Base-by-base conservation (phyloP, 1,284 basidiomycete species). In the Ceratobasidium sp. region DNA sequence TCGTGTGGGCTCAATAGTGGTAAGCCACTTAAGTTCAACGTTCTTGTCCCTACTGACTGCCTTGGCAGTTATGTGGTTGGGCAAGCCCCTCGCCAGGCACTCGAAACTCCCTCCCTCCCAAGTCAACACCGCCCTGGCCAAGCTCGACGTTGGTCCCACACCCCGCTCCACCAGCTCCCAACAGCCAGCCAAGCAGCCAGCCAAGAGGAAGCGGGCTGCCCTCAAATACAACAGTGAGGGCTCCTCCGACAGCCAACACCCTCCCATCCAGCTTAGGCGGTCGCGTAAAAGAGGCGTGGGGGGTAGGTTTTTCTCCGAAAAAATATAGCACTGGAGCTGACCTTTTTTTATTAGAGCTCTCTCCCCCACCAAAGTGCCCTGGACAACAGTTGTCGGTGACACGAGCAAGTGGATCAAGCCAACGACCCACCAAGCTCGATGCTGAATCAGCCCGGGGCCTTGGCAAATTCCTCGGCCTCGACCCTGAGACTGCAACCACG, bases 311-410 rank as follows among this genome's bases (percentile, higher is more conserved):
- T 49, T 51, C 21, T 51, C 21, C 23, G 48, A 4, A 4, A 4
- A n/a, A 25, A 25, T 16, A 2, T 51, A 25, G 2, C 3, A 8
- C 9, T 51, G 3, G 14, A 21, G 23, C 23, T 51, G 2, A 51
- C 48, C 23, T 6, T 18, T 8, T 51, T 51, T 51, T 18, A 1
- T 42, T 42, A 51, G 48, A 18, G 21, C 48, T 16, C 1, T 51
- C 48, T 51, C 48, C 48, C 48, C 48, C 48, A 51, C 48, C 48
- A 51, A 51, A 18, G 21, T n/a, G n/a, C n/a, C 48, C 48, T 9
- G 48, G 48, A 51, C 48, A 9, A 11, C 18, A 9, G 2, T 4
- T 2, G 3, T 25, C 48, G 8, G 12, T 18, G 48, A n/a, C 48
- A 9, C 14, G n/a, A 51, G 48, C 2, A n/a, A 9, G 48, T 18